Percentiles rank a stretch among this genome's conserved stretches.
phyloP scores from a whole-genome alignment of 2,329 filamentous ascomycete species.

The Ceratocystis cacaofunesta region DNA sequence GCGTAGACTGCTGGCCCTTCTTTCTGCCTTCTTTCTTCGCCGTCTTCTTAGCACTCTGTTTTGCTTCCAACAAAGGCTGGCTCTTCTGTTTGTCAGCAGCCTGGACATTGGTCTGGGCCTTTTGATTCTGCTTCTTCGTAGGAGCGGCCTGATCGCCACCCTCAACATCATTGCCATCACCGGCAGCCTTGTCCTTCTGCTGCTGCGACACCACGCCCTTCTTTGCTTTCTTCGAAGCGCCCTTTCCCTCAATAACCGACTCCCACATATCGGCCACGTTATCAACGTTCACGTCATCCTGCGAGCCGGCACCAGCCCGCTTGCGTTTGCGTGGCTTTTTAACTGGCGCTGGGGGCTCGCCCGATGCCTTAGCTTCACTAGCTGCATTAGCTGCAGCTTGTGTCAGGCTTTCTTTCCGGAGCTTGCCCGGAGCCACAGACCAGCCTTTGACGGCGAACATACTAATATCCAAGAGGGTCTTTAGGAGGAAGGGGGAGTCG shows the following conservation, averaged over 20 bases:
- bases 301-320: conserved; percentile 25
- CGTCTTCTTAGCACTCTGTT: conserved; percentile 14
- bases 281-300: conserved; percentile 40
- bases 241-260: conserved; percentile 57
- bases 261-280: conserved; percentile 72
- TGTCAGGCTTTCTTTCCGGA: conserved; percentile 50
- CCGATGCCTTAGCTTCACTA: conserved; percentile 22
- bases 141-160: not conserved
- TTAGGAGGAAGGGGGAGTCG: not conserved
- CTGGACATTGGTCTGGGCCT: not conserved
- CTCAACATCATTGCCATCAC: not conserved
- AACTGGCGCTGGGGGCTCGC: conserved; percentile 18
- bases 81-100: conserved; percentile 21
- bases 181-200: conserved; percentile 17
- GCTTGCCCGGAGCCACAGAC: conserved; percentile 58
- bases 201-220: conserved; percentile 20
- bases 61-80: conserved; percentile 15
- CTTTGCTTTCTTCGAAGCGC: conserved; percentile 21
- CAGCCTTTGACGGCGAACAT: conserved; percentile 95
- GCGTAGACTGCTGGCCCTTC: conserved; percentile 27
- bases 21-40: conserved; percentile 22
- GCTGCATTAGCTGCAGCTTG: conserved; percentile 18
- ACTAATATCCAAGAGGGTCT: not conserved
- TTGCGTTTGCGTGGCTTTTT: conserved; percentile 47
- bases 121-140: conserved; percentile 1